phyloP scores from a whole-genome alignment of 2,329 filamentous ascomycete genomes.

The Aureobasidium sp. region DNA sequence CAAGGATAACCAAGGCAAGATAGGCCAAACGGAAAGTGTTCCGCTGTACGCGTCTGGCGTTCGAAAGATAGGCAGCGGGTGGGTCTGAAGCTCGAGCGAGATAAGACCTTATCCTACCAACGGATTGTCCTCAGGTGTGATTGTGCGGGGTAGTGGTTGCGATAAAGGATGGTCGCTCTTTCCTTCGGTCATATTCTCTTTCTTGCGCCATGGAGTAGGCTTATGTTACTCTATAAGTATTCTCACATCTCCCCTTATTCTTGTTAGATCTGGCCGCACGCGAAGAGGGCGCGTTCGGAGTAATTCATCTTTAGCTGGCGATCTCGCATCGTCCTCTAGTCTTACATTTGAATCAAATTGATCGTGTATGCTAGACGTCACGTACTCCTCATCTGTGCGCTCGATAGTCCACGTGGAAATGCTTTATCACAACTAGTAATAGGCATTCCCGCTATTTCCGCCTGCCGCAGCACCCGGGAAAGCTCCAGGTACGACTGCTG shows the following conservation, averaged over 20 bases:
- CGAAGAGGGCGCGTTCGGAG: neutral
- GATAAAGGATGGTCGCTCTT: neutral
- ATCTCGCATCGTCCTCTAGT: no score
- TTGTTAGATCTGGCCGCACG: neutral
- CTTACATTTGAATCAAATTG: neutral
- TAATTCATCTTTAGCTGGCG: neutral
- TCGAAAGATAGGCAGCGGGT: neutral
- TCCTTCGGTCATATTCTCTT: no score
- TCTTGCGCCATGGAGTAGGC: no score
- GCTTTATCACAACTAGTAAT: neutral
- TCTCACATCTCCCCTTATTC: neutral
- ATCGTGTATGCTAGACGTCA: neutral
- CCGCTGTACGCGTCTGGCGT: neutral
- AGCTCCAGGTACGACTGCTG: slow-evolving; percentile 45
- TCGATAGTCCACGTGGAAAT: neutral
- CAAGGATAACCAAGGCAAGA: neutral
- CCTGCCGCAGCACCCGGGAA: slow-evolving; percentile 52
- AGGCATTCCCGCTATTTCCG: neutral
- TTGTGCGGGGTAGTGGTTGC: slow-evolving; percentile 9
- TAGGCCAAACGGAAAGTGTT: slow-evolving; percentile 3
- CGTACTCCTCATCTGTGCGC: neutral
- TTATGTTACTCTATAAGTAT: neutral
- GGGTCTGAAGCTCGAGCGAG: no score
- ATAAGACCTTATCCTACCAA: no score
- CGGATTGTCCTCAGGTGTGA: no score